These are phyloP conservation scores for Aspergillus mulundensis DNA, from an alignment of 495 filamentous ascomycete species.

Conservation along the genomic window DNA sequence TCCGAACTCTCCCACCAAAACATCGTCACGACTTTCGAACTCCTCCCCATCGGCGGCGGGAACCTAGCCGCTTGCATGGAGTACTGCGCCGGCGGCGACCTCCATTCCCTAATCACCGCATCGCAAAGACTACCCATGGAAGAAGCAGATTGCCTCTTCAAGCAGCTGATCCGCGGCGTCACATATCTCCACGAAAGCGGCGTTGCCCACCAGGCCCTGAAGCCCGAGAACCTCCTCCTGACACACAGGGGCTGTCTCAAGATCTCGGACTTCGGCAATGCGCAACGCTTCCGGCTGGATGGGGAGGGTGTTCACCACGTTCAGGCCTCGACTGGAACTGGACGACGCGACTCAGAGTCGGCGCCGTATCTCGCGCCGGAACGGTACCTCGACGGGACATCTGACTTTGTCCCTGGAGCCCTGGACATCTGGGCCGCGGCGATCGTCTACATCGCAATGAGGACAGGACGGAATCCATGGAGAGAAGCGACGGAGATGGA, in stretches of 20 bases:
- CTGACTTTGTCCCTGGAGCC: neutral
- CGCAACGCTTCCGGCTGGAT: neutral
- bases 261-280: constrained; percentile 1
- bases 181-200: neutral
- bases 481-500: neutral
- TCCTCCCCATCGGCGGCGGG: constrained; percentile 1
- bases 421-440: constrained; percentile 6
- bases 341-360: neutral
- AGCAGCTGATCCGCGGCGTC: constrained; percentile 4
- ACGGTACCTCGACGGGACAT: neutral
- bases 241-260: neutral
- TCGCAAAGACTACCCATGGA: neutral
- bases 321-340: neutral
- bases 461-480: neutral
- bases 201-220: neutral
- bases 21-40: neutral
- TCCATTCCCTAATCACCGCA: neutral
- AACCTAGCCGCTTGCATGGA: constrained; percentile 3
- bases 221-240: constrained; percentile 5
- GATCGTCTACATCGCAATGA: constrained; percentile 2
- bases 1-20: neutral
- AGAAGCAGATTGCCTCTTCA: constrained; percentile 7
- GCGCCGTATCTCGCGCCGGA: constrained; percentile 5
- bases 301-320: neutral
- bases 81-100: neutral